Conservation (phyloP, 2,329 filamentous ascomycete genomes). For the Colletotrichum endophyticum region DNA sequence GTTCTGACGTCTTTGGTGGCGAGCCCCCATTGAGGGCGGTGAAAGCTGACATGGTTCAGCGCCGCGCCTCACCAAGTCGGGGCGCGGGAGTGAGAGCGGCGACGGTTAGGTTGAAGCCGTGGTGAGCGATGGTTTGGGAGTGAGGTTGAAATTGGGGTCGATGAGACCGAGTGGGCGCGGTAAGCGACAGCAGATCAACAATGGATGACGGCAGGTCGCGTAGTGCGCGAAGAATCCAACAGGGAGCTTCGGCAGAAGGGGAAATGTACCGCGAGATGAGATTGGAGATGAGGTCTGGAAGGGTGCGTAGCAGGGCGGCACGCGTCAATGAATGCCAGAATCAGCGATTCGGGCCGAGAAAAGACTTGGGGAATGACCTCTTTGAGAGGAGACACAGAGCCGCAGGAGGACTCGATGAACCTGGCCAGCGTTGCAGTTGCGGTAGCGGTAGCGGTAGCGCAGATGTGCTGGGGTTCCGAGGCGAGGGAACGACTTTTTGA, state of each 20-base stretch:
- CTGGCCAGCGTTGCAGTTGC: not conserved
- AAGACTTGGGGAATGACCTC: conserved; percentile 1
- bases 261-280: conserved; percentile 6
- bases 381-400: conserved; percentile 1
- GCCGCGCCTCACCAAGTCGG: conserved; percentile 21
- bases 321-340: conserved; percentile 20
- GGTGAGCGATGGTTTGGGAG: not conserved
- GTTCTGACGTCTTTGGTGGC: conserved; percentile 48
- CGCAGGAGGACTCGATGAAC: not conserved
- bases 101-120: not conserved
- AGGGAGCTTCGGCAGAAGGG: not conserved
- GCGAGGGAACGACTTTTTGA: conserved; percentile 14
- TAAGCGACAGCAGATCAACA: not conserved
- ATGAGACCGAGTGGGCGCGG: not conserved
- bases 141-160: not conserved
- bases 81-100: not conserved
- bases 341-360: conserved; percentile 19
- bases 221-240: not conserved
- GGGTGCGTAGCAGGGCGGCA: conserved; percentile 2
- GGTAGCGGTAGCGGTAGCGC: not conserved
- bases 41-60: conserved; percentile 53
- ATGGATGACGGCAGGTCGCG: not conserved
- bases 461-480: conserved; percentile 1
- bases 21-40: conserved; percentile 57
- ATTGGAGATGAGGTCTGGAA: not conserved